These are phyloP conservation scores for Tieghemiomyces parasiticus DNA, from an alignment of 192 early-diverging fungal species.

Conservation along the genomic window DNA sequence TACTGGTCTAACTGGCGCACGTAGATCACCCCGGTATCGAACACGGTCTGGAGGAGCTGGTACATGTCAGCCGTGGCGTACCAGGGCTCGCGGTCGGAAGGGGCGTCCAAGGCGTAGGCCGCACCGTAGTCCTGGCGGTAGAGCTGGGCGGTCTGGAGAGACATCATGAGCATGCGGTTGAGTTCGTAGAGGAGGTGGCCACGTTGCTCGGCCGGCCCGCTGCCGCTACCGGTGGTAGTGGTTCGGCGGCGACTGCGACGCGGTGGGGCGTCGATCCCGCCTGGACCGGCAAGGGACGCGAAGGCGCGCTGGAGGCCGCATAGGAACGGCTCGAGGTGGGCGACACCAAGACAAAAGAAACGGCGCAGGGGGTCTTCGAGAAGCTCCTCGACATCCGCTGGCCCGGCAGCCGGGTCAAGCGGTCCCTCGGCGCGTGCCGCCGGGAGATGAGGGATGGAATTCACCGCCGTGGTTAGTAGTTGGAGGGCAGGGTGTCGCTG, in stretches of 20 bases:
- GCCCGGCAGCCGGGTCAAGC: background rate
- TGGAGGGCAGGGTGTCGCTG: conserved; percentile 11
- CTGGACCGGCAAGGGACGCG: conserved; percentile 15
- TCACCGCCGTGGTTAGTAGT: conserved; percentile 18
- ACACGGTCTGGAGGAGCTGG: conserved; percentile 17
- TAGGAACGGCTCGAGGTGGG: conserved; percentile 17
- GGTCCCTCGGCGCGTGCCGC: too few species aligned
- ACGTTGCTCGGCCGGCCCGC: too few species aligned
- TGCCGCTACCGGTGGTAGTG: conserved; percentile 14
- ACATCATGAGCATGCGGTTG: conserved; percentile 15
- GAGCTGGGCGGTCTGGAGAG: conserved; percentile 17
- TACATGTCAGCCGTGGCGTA: conserved; percentile 14
- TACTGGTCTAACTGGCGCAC: conserved; percentile 6
- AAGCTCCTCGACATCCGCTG: background rate
- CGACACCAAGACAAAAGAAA: conserved; percentile 20
- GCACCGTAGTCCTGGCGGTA: conserved; percentile 23
- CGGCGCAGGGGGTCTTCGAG: conserved; percentile 13
- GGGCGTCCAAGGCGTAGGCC: conserved; percentile 32
- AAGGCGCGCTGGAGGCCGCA: conserved; percentile 18
- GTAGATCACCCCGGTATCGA: background rate
- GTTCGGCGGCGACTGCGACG: too few species aligned
- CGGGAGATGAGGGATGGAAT: too few species aligned
- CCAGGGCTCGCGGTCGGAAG: conserved; percentile 8
- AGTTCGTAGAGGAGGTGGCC: conserved; percentile 21
- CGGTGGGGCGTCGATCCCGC: too few species aligned